These are phyloP conservation scores for Theileria equi DNA, from an alignment of 169 alveolate species.

Conservation along the genomic window DNA sequence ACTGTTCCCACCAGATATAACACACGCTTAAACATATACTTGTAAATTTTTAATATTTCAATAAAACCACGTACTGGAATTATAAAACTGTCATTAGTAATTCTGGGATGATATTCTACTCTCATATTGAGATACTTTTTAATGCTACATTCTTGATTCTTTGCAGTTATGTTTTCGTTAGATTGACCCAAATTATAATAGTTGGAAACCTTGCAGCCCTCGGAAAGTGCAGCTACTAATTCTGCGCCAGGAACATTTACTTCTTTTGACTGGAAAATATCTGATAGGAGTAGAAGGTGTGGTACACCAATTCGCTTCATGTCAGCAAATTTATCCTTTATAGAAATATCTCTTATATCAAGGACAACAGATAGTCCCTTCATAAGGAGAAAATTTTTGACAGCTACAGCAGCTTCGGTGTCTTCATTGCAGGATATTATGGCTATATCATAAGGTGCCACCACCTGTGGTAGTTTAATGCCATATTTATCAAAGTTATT, in stretches of 20 bases:
- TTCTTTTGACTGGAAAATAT: not conserved
- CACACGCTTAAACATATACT: not conserved
- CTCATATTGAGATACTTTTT: not conserved
- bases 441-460: constrained; percentile 54
- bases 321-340: constrained; percentile 33
- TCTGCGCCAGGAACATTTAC: not conserved
- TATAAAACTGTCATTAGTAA: not conserved
- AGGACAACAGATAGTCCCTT: constrained; percentile 41
- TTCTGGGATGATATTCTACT: constrained; percentile 24
- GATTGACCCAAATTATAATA: constrained; percentile 41
- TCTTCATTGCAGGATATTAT: constrained; percentile 25
- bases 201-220: constrained; percentile 21
- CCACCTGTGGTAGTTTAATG: constrained; percentile 38
- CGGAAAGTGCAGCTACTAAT: constrained; percentile 1
- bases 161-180: not conserved
- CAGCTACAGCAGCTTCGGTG: not conserved
- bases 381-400: not conserved
- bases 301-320: constrained; percentile 48
- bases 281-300: constrained; percentile 22
- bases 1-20: not conserved
- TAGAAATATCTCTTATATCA: constrained; percentile 35
- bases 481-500: constrained; percentile 55
- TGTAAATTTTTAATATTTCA: constrained; percentile 15
- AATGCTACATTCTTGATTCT: not conserved
- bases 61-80: constrained; percentile 19